Base-by-base conservation (phyloP, 2,329 filamentous ascomycete species). In the Calonectria montana region DNA sequence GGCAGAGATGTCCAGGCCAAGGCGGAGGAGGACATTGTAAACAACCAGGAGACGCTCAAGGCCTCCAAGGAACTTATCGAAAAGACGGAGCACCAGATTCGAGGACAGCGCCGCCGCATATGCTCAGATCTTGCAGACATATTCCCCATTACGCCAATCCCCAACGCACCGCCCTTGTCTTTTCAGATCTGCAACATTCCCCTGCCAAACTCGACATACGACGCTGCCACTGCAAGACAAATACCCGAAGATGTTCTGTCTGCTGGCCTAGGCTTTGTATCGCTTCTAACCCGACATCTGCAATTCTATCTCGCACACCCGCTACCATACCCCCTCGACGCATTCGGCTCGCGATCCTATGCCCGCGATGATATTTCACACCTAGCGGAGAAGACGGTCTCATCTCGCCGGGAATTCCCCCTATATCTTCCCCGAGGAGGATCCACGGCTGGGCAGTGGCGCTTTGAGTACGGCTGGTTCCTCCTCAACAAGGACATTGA, bases 401-500 rank as follows among this genome's bases (percentile, higher is more conserved):
- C 53, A 27, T 59, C 89, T 67, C 89, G 92, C 55, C 88, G 92
- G 65, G 92, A 91, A 7, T 99, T 97, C 78, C 97, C 97, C 0
- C 88, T 99, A 0, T 96, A 96, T 82, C 81, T 91, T 0, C 88
- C 88, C 0, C 84, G 88, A 2, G 89, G 90, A 18, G 89, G 89
- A 83, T 94, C 85, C n/a, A 89, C 80, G 0, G 89, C 90, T 2
- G 91, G 95, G 0, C 91, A 95, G 55, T 98, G 96, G 85, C 92
- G 96, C 2, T 98, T 98, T 82, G 96, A 98, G 78, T 99, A 98
- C 82, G 97, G 89, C 13, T 97, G 98, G 81, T 99, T 98, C 79
- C 86, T 98, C n/a, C 88, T 99, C 16, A 98, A 98, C 85, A 98
- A 98, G 84, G 88, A 98, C 80, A 96, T 99, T 68, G 96, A 98